These are phyloP conservation scores for Insectozyma bohioensis DNA, from an alignment of 1,139 yeast genomes.

Conservation along the genomic window DNA sequence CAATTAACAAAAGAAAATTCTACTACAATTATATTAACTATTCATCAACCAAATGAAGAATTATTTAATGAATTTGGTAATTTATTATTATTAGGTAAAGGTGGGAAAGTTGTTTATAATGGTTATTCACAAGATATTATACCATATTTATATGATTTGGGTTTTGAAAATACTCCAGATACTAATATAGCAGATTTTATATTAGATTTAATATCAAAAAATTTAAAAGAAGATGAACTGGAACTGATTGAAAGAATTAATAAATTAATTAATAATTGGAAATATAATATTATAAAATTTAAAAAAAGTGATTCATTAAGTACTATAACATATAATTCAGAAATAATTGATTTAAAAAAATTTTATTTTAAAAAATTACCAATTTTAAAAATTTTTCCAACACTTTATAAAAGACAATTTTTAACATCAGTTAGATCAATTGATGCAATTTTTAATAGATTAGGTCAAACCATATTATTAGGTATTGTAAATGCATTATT, in stretches of 20 bases:
- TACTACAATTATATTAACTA: slow-evolving; percentile 72
- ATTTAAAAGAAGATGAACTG: slow-evolving; percentile 27
- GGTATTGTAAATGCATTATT: slow-evolving; percentile 62
- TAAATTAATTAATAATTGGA: slow-evolving; percentile 42
- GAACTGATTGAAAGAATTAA: slow-evolving; percentile 31
- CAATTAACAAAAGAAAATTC: slow-evolving; percentile 54
- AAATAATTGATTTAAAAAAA: slow-evolving; percentile 14
- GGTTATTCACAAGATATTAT: slow-evolving; percentile 44
- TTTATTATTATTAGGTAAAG: slow-evolving; percentile 62
- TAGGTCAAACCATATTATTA: slow-evolving; percentile 60
- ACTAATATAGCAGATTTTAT: slow-evolving; percentile 72
- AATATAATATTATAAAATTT: no score
- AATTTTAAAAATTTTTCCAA: slow-evolving; percentile 17
- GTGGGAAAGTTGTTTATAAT: slow-evolving; percentile 67
- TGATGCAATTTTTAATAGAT: slow-evolving; percentile 58
- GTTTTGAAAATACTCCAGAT: slow-evolving; percentile 52
- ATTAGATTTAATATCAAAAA: slow-evolving; percentile 63
- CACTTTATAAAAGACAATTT: slow-evolving; percentile 25
- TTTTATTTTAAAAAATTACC: slow-evolving; percentile 17
- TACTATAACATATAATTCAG: neutral
- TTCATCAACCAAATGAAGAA: slow-evolving; percentile 79
- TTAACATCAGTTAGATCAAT: slow-evolving; percentile 53
- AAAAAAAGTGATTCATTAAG: slow-evolving; percentile 24
- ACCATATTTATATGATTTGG: slow-evolving; percentile 42
- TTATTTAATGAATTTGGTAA: slow-evolving; percentile 68